Evolutionary conservation across 495 filamentous ascomycete genomes (phyloP).

Genomic region (Gamarada debralockiae): DNA sequence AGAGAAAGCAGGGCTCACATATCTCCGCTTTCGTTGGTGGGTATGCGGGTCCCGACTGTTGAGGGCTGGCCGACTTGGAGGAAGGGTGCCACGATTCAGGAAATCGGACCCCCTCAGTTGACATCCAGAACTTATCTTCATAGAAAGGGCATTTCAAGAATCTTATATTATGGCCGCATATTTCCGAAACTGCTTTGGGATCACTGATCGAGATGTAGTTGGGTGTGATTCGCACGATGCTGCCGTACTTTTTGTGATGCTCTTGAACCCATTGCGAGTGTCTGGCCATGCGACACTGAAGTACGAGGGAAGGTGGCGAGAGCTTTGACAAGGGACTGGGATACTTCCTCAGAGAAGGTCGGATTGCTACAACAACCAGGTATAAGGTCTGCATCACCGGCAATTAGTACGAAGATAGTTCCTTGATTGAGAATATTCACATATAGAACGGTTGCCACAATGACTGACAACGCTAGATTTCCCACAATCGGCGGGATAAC

Average conservation of each 20-base stretch:
- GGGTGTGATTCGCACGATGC: slow-evolving; percentile 34
- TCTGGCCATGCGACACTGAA: neutral
- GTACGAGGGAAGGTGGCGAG: neutral
- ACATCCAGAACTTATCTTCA: neutral
- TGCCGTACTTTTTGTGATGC: slow-evolving; percentile 34
- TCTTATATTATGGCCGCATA: slow-evolving; percentile 38
- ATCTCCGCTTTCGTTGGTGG: slow-evolving; percentile 7
- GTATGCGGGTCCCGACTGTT: neutral
- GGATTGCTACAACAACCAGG: too few relatives aligned
- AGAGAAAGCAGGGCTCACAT: slow-evolving; percentile 5
- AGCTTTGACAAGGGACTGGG: slow-evolving; percentile 5
- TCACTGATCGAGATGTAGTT: slow-evolving; percentile 30
- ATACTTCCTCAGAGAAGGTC: neutral
- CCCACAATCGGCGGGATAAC: too few relatives aligned
- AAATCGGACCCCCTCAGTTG: neutral
- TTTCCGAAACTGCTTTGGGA: slow-evolving; percentile 26
- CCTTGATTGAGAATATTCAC: too few relatives aligned
- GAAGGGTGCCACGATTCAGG: neutral
- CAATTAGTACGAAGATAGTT: too few relatives aligned
- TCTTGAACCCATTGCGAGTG: neutral
- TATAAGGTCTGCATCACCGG: too few relatives aligned
- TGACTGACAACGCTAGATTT: too few relatives aligned
- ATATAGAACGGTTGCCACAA: too few relatives aligned
- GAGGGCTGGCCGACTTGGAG: neutral
- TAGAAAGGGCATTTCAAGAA: slow-evolving; percentile 31